Evolutionary conservation across 805 yeast genomes (phyloP).

Genomic region (Starmerella riodocensis): DNA sequence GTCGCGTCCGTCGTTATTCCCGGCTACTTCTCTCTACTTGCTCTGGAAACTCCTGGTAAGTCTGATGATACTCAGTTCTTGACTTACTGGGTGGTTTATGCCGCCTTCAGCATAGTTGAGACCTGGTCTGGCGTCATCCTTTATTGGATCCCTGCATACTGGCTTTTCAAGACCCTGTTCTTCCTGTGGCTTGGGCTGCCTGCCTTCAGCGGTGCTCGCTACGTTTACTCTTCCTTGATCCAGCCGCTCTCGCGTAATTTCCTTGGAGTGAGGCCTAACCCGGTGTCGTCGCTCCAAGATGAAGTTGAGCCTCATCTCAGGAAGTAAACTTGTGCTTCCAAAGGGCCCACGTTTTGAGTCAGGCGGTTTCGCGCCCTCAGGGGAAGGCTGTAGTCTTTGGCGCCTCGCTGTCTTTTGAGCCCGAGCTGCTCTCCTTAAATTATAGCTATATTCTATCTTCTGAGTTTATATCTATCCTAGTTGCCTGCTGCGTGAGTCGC

Average conservation of each 20-base stretch:
- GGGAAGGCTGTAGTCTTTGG: too few species aligned
- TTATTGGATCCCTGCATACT: slow-evolving; percentile 94
- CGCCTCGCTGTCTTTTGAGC: too few species aligned
- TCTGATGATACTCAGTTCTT: slow-evolving; percentile 77
- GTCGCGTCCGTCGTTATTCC: slow-evolving; percentile 85
- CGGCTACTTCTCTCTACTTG: slow-evolving; percentile 73
- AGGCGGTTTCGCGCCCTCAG: too few species aligned
- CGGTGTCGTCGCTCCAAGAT: slow-evolving; percentile 4
- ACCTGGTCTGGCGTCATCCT: slow-evolving; percentile 90
- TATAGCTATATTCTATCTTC: too few species aligned
- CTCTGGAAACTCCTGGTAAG: slow-evolving; percentile 56
- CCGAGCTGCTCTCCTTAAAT: too few species aligned
- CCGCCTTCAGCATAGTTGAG: slow-evolving; percentile 78
- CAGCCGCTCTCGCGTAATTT: slow-evolving; percentile 42
- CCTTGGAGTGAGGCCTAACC: slow-evolving; percentile 22
- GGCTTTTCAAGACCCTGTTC: slow-evolving; percentile 79
- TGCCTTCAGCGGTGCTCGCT: slow-evolving; percentile 68
- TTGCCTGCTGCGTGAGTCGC: too few species aligned
- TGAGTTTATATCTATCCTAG: too few species aligned
- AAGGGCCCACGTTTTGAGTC: too few species aligned
- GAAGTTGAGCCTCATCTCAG: too few species aligned
- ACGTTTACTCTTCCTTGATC: slow-evolving; percentile 52
- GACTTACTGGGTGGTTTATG: slow-evolving; percentile 98
- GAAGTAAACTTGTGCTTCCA: too few species aligned
- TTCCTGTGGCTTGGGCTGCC: slow-evolving; percentile 84